Percentiles rank a stretch among this genome's conserved stretches.
These are phyloP conservation scores for Medicago lupulina DNA, from an alignment of 306 rosid genomes.

Conservation along the genomic window DNA sequence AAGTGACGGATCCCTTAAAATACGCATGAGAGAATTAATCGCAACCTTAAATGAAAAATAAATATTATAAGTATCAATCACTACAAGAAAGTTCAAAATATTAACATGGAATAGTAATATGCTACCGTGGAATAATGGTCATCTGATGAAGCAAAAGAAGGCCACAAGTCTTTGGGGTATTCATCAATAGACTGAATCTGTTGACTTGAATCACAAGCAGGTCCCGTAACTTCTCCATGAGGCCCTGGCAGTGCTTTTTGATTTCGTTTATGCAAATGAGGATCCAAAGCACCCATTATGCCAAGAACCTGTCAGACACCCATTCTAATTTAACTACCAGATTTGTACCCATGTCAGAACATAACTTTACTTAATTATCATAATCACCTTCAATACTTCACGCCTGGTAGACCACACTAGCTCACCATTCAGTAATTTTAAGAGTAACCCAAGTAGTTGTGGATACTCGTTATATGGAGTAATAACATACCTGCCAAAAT, in stretches of 20 bases:
- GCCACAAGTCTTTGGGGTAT: conserved; percentile 85
- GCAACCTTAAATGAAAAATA: conserved; percentile 73
- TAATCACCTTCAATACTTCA: conserved; percentile 87
- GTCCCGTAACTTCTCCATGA: conserved; percentile 83
- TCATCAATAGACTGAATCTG: conserved; percentile 94
- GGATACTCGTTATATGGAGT: conserved; percentile 97
- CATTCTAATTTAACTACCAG: conserved; percentile 29
- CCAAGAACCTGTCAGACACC: conserved; percentile 81
- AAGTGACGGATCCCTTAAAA: conserved; percentile 97
- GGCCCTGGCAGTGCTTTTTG: conserved; percentile 80
- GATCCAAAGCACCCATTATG: conserved; percentile 99
- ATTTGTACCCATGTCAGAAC: conserved; percentile 8
- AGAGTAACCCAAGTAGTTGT: conserved; percentile 78
- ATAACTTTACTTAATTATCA: conserved; percentile 38
- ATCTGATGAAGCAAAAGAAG: conserved; percentile 95
- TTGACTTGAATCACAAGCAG: conserved; percentile 87
- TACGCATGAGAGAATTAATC: conserved; percentile 95
- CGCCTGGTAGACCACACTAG: conserved; percentile 99
- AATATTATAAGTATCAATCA: conserved; percentile 15
- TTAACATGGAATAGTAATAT: conserved; percentile 34
- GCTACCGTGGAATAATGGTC: conserved; percentile 92
- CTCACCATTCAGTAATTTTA: conserved; percentile 93
- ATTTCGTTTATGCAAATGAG: conserved; percentile 88
- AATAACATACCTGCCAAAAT: conserved; percentile 80
- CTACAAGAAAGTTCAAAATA: conserved; percentile 29